These are phyloP conservation scores for Cercospora zeae-maydis DNA, from an alignment of 2,329 filamentous ascomycete genomes.

Conservation along the genomic window DNA sequence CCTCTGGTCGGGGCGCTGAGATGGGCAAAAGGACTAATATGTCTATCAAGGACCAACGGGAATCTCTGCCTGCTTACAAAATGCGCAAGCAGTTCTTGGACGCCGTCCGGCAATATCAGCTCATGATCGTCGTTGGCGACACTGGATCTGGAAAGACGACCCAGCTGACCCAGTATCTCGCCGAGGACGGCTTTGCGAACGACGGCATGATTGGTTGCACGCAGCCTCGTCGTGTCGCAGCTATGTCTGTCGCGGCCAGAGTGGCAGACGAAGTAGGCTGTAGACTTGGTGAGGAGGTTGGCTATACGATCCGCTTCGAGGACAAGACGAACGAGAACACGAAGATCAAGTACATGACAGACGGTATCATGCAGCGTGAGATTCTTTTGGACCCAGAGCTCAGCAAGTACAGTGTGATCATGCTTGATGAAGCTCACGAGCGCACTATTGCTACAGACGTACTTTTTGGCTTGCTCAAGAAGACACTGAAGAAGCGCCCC, in stretches of 20 bases:
- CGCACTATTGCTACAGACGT: slow-evolving; percentile 95
- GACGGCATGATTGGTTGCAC: slow-evolving; percentile 91
- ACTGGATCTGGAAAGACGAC: slow-evolving; percentile 98
- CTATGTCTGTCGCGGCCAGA: slow-evolving; percentile 96
- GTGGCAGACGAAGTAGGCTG: slow-evolving; percentile 95
- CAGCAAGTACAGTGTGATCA: slow-evolving; percentile 89
- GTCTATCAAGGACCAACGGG: slow-evolving; percentile 92
- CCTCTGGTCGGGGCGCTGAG: slow-evolving; percentile 66
- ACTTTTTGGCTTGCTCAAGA: slow-evolving; percentile 89
- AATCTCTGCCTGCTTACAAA: slow-evolving; percentile 81
- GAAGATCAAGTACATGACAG: slow-evolving; percentile 99
- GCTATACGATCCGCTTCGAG: slow-evolving; percentile 96
- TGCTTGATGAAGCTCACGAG: slow-evolving; percentile 97
- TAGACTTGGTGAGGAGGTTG: slow-evolving; percentile 83
- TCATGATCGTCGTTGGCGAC: slow-evolving; percentile 94
- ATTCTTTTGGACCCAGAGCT: slow-evolving; percentile 88
- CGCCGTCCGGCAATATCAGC: slow-evolving; percentile 80
- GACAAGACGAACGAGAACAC: slow-evolving; percentile 85
- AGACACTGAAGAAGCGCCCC: slow-evolving; percentile 77
- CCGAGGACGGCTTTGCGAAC: slow-evolving; percentile 85
- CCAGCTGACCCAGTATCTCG: slow-evolving; percentile 90
- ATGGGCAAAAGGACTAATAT: slow-evolving; percentile 83
- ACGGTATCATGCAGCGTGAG: slow-evolving; percentile 95
- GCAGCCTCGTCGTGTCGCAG: slow-evolving; percentile 92
- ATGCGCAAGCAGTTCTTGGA: slow-evolving; percentile 86